Conservation (phyloP, 139 green algal genomes). For the Dunaliella primolecta region DNA sequence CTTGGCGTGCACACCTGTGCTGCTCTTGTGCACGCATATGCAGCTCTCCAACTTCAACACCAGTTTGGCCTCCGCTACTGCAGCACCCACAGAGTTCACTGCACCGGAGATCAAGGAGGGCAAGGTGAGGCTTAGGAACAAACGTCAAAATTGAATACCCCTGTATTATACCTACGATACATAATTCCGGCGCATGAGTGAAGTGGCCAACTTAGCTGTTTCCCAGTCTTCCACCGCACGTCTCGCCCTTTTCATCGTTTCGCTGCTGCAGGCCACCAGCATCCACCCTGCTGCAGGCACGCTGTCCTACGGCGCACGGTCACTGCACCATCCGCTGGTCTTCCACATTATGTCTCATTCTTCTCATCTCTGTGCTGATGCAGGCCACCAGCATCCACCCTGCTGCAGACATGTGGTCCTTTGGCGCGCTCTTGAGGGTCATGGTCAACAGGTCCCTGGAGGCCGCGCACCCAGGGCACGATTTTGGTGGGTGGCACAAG, state of each 20-base stretch:
- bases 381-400: neutral
- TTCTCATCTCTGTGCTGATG: too few species aligned
- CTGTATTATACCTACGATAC: too few species aligned
- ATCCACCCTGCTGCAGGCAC: neutral
- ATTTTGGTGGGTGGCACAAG: neutral
- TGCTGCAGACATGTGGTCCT: neutral
- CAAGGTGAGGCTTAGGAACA: neutral
- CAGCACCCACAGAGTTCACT: neutral
- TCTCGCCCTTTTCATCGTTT: too few species aligned
- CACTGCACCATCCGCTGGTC: too few species aligned
- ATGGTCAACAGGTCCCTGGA: neutral
- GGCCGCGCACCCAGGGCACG: neutral
- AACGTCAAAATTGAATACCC: too few species aligned
- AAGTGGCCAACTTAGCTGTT: too few species aligned
- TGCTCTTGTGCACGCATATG: too few species aligned
- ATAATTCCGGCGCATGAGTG: too few species aligned
- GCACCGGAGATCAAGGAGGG: neutral
- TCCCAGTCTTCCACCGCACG: too few species aligned
- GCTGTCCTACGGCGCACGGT: neutral
- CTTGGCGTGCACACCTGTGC: too few species aligned
- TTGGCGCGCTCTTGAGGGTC: neutral
- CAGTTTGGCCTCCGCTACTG: neutral
- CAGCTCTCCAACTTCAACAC: neutral
- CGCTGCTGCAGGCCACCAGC: neutral
- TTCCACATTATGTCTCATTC: too few species aligned